Percentiles rank a stretch among this genome's conserved stretches.
Conservation (phyloP, 371 early-diverging fungal genomes). For the Mucor irregularis region DNA sequence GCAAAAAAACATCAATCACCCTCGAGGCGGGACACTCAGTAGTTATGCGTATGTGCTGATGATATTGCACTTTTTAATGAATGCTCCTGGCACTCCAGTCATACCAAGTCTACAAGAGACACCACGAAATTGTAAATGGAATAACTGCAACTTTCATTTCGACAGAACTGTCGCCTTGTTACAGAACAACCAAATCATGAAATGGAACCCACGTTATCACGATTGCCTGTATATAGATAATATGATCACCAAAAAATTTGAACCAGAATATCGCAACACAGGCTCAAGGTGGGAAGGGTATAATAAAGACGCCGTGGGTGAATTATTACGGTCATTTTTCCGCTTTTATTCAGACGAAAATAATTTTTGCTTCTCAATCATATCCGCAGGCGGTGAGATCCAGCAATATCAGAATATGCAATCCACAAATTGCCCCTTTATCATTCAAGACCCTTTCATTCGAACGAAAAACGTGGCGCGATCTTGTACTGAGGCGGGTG, state of each 20-base stretch:
- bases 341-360: conserved; percentile 52
- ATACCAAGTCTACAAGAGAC: conserved; percentile 23
- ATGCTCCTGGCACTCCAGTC: conserved; percentile 3
- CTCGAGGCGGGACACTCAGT: conserved; percentile 25
- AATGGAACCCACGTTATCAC: conserved; percentile 19
- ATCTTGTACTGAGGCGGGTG: conserved; percentile 11
- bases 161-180: neutral
- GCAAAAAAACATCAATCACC: conserved; percentile 51
- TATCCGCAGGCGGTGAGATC: conserved; percentile 29
- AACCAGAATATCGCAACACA: neutral
- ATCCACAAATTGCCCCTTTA: neutral
- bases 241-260: neutral
- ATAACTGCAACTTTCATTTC: conserved; percentile 3
- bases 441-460: conserved; percentile 30
- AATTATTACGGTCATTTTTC: conserved; percentile 63
- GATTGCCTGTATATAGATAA: conserved; percentile 16
- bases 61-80: conserved; percentile 27
- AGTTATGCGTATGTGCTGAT: conserved; percentile 34
- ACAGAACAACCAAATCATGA: neutral
- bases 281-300: conserved; percentile 26
- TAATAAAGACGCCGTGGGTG: conserved; percentile 53
- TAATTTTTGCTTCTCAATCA: conserved; percentile 21
- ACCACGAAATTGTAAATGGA: neutral
- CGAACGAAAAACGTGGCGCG: conserved; percentile 18
- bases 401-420: conserved; percentile 31